phyloP scores from a whole-genome alignment of 176 grass and related monocot genomes.

The Carex littledalei region DNA sequence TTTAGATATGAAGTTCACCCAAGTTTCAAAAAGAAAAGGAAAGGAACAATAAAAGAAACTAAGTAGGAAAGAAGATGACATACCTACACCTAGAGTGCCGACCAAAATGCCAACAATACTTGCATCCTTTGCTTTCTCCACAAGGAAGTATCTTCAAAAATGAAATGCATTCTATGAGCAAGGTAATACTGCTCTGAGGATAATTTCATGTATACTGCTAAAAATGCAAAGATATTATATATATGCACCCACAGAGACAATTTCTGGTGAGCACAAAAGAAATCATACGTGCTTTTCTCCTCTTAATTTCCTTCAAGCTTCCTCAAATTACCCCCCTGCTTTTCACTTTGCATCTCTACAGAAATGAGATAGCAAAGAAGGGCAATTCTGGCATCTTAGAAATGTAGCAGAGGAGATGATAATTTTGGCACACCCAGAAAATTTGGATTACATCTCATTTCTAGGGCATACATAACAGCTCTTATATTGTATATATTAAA shows the following conservation, averaged over 20 bases:
- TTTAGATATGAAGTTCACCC: background rate
- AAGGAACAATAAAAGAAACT: background rate
- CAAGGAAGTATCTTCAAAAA: slow-evolving; percentile 84
- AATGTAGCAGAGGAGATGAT: background rate
- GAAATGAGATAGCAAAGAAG: background rate
- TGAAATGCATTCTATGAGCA: slow-evolving; percentile 2
- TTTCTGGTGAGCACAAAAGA: background rate
- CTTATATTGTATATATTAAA: background rate
- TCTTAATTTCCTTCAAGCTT: background rate
- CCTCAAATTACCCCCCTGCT: background rate
- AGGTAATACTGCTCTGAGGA: slow-evolving; percentile 12
- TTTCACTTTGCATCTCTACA: background rate
- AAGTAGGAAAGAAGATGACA: slow-evolving; percentile 12
- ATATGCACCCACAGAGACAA: background rate
- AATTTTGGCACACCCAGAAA: background rate
- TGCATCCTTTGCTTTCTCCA: slow-evolving; percentile 99
- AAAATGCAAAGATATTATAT: slow-evolving; percentile 1
- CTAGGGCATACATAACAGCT: background rate
- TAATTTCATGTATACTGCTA: background rate
- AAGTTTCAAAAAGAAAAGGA: background rate
- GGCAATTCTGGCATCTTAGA: background rate
- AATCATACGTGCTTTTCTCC: background rate
- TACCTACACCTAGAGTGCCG: slow-evolving; percentile 92
- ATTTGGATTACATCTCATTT: background rate
- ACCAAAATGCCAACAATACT: slow-evolving; percentile 96